Base-by-base conservation (phyloP, 768 basidiomycete species). In the Leccinum disarticulatum region DNA sequence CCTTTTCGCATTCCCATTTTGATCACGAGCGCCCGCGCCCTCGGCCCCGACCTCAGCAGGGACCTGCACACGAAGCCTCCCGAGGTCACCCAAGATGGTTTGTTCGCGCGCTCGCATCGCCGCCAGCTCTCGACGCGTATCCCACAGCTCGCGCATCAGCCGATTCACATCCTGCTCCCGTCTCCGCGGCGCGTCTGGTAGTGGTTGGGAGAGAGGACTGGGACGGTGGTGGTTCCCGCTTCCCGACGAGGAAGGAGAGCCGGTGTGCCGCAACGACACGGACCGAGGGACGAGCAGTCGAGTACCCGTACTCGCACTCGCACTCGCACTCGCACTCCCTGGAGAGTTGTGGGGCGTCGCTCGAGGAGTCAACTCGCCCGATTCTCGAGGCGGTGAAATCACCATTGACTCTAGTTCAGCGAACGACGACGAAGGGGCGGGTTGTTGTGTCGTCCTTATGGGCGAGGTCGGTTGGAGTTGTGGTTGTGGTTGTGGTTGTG, bases 81-180 rank as follows among this genome's bases (percentile, higher is more conserved):
- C 60, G 19, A 76, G 66, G 31, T 69, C 62, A 36, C 66, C 55
- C 27, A 70, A 8, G 10, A 76, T 25, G 22, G 31, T 58, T 13
- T 62, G 60, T 61, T 76, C 75, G 25, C 64, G 62, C 3, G 53
- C 66, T 13, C 64, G 63, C 19, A 72, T 47, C 11, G 63, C 67
- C 11, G 58, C 60, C 33, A 74, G 36, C 31, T 68, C 62, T 25
- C 62, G 58, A 2, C 72, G 70, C 13, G 69, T 67, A 8, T 73
- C 70, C 66, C 63, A 65, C 10, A 77, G 64, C 49, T 73, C 73
- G 25, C 61, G 66, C 31, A 47, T 67, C 28, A 77, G 56, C 22
- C 59, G 57, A 9, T 17, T 54, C 6, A 55, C 57, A 25, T 56
- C 54, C 14, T 35, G 57, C 9, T 49, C 50, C 15, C 47, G 60